Conservation (phyloP, 2,329 filamentous ascomycete species). For the Acephala macrosclerotiorum region DNA sequence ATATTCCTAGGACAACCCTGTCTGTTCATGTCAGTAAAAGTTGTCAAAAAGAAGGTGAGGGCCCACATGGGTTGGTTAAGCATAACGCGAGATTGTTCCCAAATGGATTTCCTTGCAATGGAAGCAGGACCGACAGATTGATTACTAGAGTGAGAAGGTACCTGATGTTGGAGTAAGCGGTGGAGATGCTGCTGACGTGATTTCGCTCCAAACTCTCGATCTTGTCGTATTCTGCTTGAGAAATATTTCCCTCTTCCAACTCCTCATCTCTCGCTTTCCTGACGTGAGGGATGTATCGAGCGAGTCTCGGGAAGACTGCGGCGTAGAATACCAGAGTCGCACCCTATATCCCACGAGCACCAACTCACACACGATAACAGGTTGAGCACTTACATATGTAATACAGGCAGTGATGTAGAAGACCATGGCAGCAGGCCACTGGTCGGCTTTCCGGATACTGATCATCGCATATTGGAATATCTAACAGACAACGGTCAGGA, state of each 20-base stretch:
- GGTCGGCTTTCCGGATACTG: conserved; percentile 45
- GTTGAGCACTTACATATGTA: conserved; percentile 41
- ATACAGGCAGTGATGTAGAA: conserved; percentile 50
- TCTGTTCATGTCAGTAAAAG: conserved; percentile 40
- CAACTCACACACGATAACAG: no score
- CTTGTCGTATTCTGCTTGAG: conserved; percentile 48
- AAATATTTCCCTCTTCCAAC: conserved; percentile 48
- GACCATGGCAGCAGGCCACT: conserved; percentile 51
- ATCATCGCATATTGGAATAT: conserved; percentile 51
- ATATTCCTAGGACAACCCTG: conserved; percentile 50
- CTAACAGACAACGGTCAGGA: conserved; percentile 50
- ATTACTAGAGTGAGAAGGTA: conserved; percentile 49
- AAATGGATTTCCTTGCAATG: conserved; percentile 46
- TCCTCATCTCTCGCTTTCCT: conserved; percentile 51
- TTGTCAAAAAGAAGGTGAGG: conserved; percentile 13
- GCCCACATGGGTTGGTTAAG: conserved; percentile 50
- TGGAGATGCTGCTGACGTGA: conserved; percentile 51
- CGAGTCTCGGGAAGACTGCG: conserved; percentile 49
- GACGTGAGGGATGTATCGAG: conserved; percentile 50
- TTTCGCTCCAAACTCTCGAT: conserved; percentile 51
- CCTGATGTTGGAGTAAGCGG: conserved; percentile 52
- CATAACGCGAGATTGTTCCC: conserved; percentile 50
- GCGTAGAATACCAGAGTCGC: conserved; percentile 52
- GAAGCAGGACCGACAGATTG: conserved; percentile 49
- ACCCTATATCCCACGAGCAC: conserved; percentile 23